Base-by-base conservation (phyloP, 345 rosid genomes). In the Clarkia xantiana region DNA sequence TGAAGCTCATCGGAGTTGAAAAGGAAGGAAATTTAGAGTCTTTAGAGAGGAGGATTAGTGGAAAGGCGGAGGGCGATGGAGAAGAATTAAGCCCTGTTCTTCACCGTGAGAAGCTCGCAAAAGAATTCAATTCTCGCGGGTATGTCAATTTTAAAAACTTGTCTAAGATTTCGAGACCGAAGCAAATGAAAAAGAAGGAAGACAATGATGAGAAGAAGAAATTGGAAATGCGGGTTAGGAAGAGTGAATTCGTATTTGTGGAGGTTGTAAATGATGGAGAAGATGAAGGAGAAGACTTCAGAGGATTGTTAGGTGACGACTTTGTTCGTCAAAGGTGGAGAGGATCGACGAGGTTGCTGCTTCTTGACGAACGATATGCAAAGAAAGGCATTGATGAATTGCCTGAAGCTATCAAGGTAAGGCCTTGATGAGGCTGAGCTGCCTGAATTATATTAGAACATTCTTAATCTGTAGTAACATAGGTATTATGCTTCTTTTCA, bases 371-470 rank as follows among this genome's bases (percentile, higher is more conserved):
- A 71, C 68, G 62, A 36, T 74, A 67, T 47, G 64, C 74, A 0
- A 69, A 68, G 52, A 78, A 69, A 54, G 57, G 58, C 52, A 57
- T 79, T 42, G 76, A 79, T 42, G 79, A 82, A 53, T 66, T 90
- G 65, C 95, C 97, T 10, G 78, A 67, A 59, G 94, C 97, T 50
- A 77, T 90, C 68, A 75, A 90, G 95, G 95, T 90, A 61, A 67
- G 58, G 54, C 43, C 22, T 61, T 45, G 47, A 10, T 45, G 52
- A 19, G 23, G 49, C 45, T 15, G 36, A 29, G 36, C 36, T 29
- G 6, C 36, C 36, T 5, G 8, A 29, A 29, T 29, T n/a, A n/a
- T n/a, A n/a, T n/a, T n/a, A n/a, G n/a, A n/a, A n/a, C n/a, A n/a
- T 29, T 29, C 36, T 8, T 22, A 42, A 34, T 15, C 44, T 52